Evolutionary conservation across 306 rosid species (phyloP), one percentile per base, ranked within the genome.

Genomic region (Urtica urens): DNA sequence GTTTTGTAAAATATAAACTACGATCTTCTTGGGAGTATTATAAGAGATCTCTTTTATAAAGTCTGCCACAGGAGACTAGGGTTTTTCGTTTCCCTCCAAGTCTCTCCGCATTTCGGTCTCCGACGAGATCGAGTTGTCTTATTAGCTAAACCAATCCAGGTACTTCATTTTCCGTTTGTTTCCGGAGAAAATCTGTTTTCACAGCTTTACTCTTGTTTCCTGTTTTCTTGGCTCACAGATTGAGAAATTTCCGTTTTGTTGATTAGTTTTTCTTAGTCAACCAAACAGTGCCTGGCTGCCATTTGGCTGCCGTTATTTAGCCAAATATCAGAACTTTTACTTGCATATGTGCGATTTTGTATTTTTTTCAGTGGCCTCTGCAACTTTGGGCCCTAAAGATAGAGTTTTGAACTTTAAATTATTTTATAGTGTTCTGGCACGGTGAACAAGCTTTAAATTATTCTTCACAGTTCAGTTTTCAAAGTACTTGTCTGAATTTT

Each of bases 71-170:
- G 37, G 10, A 43, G 44, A 16, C 46, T 62, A 62, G 69, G 74
- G 74, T 68, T 68, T 44, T 23, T 19, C 27, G 57, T 30, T 56
- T 62, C 63, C 53, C 69, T 53, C 68, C 65, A 52, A 55, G 37
- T 34, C 18, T 39, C 41, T 55, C 43, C 34, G 21, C 38, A 7
- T 21, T 42, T 25, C 23, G 5, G 38, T 41, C 47, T 50, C 48
- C 46, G 44, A 39, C 43, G 54, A 67, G 59, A 61, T 61, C 72
- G 51, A 59, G 21, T 14, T 1, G 49, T 22, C 49, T 13, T 27
- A 6, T 53, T 48, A 39, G 53, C 50, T 20, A 38, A 38, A 28
- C 33, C 25, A 38, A 58, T 31, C 35, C 23, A 62, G 69, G 60
- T 63, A 63, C 62, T 57, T 30, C 20, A 46, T 60, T 42, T 33